Percentiles rank a stretch among this genome's conserved stretches.
Evolutionary conservation across 257 asterid species (phyloP).

Genomic region (Thymus mandschuricus): DNA sequence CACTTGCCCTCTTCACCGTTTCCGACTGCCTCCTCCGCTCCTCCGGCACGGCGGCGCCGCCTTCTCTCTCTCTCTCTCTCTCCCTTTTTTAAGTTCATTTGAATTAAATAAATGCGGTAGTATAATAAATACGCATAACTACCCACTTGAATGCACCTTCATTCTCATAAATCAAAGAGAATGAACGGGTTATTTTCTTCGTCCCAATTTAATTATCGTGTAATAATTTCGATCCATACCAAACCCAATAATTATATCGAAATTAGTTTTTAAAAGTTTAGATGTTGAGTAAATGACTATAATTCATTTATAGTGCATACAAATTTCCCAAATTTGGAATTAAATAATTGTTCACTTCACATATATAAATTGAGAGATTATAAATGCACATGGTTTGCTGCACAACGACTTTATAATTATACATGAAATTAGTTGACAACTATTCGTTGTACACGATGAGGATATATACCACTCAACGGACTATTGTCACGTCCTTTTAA

Average conservation of each 20-base stretch:
- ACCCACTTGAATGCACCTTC: background rate
- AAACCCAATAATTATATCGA: background rate
- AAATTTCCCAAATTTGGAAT: background rate
- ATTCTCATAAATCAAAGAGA: background rate
- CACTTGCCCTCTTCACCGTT: conserved; percentile 15
- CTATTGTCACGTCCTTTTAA: background rate
- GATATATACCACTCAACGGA: background rate
- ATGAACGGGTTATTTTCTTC: background rate
- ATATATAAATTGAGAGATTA: background rate
- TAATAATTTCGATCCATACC: background rate
- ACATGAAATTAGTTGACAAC: background rate
- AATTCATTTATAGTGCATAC: background rate
- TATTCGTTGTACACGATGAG: background rate
- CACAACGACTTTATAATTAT: background rate
- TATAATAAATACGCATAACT: too few species aligned
- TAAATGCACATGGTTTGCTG: conserved; percentile 8
- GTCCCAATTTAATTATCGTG: too few species aligned
- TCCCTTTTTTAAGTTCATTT: too few species aligned
- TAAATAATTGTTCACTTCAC: background rate
- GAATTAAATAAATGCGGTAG: too few species aligned
- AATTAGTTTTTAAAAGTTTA: background rate
- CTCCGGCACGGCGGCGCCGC: background rate
- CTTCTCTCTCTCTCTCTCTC: background rate
- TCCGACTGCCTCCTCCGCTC: background rate
- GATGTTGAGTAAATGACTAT: background rate